Percentiles rank a stretch among this genome's conserved stretches.
Evolutionary conservation across 495 filamentous ascomycete species (phyloP).

Genomic region (Daldinia decipiens): DNA sequence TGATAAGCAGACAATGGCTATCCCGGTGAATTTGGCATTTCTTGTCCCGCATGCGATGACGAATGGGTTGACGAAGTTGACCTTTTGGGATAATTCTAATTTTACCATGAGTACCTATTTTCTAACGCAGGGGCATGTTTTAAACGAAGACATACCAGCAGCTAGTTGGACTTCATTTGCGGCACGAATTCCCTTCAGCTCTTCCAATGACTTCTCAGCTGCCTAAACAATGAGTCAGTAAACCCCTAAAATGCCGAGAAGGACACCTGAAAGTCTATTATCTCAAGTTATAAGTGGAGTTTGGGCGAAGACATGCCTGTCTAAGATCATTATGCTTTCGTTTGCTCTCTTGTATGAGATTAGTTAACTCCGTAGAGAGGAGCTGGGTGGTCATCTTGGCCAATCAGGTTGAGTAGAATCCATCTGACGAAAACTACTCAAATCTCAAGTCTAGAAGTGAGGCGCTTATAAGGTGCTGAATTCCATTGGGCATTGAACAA

Average conservation of each 20-base stretch:
- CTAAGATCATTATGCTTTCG: constrained; percentile 89
- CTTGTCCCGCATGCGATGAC: constrained; percentile 88
- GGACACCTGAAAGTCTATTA: background rate
- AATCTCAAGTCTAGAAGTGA: background rate
- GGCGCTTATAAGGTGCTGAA: background rate
- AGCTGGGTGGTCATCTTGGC: constrained; percentile 91
- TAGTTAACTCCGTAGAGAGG: constrained; percentile 86
- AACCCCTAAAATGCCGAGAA: constrained; percentile 33
- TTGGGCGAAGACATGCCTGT: constrained; percentile 65
- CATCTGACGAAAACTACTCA: constrained; percentile 31
- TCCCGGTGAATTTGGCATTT: constrained; percentile 87
- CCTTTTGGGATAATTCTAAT: constrained; percentile 81
- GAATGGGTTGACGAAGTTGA: constrained; percentile 90
- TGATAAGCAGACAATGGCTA: constrained; percentile 87
- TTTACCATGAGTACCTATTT: constrained; percentile 44
- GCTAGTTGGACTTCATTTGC: constrained; percentile 85
- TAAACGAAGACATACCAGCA: constrained; percentile 67
- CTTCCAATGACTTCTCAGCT: constrained; percentile 91
- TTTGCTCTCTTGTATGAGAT: constrained; percentile 94
- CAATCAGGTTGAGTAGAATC: constrained; percentile 41
- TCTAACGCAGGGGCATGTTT: background rate
- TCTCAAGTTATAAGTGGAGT: background rate
- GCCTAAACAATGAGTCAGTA: constrained; percentile 65
- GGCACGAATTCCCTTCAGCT: constrained; percentile 81
- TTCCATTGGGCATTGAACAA: constrained; percentile 2